Evolutionary conservation across 441 rosid genomes (phyloP), one percentile per base, ranked within the genome.

Genomic region (Croton setiger): DNA sequence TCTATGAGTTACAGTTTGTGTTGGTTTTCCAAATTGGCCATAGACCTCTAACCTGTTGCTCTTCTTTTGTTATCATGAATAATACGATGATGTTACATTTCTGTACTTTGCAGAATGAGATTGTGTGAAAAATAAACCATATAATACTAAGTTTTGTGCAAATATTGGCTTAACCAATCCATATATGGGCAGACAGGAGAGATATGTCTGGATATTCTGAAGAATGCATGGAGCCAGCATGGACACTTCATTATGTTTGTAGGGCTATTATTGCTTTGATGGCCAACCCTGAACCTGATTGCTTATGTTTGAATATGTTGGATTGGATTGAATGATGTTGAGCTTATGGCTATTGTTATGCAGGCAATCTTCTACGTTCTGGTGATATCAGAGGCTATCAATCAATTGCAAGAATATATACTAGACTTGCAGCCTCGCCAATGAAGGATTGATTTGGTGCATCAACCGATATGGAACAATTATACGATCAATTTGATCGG

Each of bases 141-240:
- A 27, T 27, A 27, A 27, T 27, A 27, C 31, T 27, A 27, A 27
- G 31, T 27, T 27, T 27, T 0, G 2, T 27, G 31, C 31, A 27
- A 27, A 27, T 27, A 39, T 54, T 39, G 10, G 48, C 37, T n/a
- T n/a, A 31, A 17, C 21, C 51, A 66, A 14, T 51, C 49, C 5
- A 53, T 76, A 72, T 70, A 9, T 56, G 64, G 60, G 1, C 82
- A 94, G 98, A 94, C 98, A 0, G 98, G 98, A 21, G 99, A 94
- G 76, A 95, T 95, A 75, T 95, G 98, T 71, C 91, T 95, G 36
- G 99, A 95, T 76, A 95, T 95, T 70, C 83, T 95, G 90, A 92
- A 95, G 87, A 95, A 87, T 75, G 98, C 99, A 45, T 95, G 99
- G 99, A 95, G 98, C 76, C 98, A 4, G 99, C 98, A 21, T 90